Evolutionary conservation across 2,329 filamentous ascomycete species (phyloP).

Genomic region (Helotiales sp.): DNA sequence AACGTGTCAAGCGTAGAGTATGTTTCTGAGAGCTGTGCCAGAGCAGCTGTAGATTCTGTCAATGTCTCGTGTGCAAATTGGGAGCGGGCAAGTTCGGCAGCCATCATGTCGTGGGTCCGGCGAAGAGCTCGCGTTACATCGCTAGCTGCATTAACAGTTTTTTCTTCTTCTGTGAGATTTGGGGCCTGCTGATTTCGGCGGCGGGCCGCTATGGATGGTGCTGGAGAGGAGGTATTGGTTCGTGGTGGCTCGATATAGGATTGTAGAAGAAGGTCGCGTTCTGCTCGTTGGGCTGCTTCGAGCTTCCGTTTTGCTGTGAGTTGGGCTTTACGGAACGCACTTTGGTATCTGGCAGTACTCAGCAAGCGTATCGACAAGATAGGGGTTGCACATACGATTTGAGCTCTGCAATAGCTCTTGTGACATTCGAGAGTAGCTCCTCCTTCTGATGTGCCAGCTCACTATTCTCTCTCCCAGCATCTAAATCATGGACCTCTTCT

Average conservation of each 20-base stretch:
- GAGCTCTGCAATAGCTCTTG: slow-evolving; percentile 68
- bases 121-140: slow-evolving; percentile 84
- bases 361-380: not conserved
- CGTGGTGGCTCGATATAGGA: slow-evolving; percentile 51
- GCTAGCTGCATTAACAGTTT: slow-evolving; percentile 71
- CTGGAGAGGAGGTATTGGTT: slow-evolving; percentile 27
- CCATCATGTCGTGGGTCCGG: slow-evolving; percentile 83
- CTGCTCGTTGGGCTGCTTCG: slow-evolving; percentile 70
- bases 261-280: slow-evolving; percentile 74
- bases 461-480: slow-evolving; percentile 49
- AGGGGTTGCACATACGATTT: slow-evolving; percentile 55
- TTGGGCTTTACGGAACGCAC: slow-evolving; percentile 79
- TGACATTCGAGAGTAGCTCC: slow-evolving; percentile 65
- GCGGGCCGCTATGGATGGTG: slow-evolving; percentile 23
- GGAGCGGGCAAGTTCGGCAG: slow-evolving; percentile 79
- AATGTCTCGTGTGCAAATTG: slow-evolving; percentile 90
- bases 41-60: slow-evolving; percentile 77
- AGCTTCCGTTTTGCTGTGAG: slow-evolving; percentile 75
- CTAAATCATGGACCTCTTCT: slow-evolving; percentile 75
- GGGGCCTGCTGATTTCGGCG: slow-evolving; percentile 18
- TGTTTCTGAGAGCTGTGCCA: slow-evolving; percentile 76
- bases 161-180: slow-evolving; percentile 60
- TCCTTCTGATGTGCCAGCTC: slow-evolving; percentile 62
- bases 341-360: slow-evolving; percentile 27
- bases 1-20: slow-evolving; percentile 80